Evolutionary conservation across 1,139 yeast species (phyloP), one percentile per base, ranked within the genome.

Genomic region (Taphrina wiesneri): DNA sequence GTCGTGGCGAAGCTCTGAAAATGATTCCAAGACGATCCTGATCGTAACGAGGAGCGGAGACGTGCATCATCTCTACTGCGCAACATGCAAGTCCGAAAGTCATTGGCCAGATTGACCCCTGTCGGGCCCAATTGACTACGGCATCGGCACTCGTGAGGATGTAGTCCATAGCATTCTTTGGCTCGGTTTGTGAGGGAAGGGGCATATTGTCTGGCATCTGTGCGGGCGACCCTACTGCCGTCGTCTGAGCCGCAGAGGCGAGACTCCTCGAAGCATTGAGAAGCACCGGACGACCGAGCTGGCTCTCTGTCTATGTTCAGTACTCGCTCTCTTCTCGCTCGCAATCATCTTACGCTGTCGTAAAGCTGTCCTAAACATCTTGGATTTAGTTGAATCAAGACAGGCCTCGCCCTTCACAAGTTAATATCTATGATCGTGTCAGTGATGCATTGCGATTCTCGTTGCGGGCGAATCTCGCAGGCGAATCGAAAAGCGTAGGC

Each of bases 1-100:
- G 96, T 80, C 96, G 89, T 67, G 96, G 96, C 54, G 96, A 87
- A 45, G 96, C 96, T 81, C 96, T 86, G 85, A 90, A 90, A 83
- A 90, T 90, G 76, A 90, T 89, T 74, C 96, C 96, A 76, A 90
- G 82, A 77, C 96, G 85, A 81, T 90, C 96, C 80, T 90, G 96
- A 80, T 90, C 96, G 79, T 90, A 90, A 77, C 96, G 83, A 70
- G 96, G 96, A 68, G 96, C 86, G 32, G 96, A 90, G 54, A 87
- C 90, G 78, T 90, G 96, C 96, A 90, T 90, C 96, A 90, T 90
- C 79, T 90, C 96, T 56, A 90, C 96, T 69, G 96, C 96, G 61
- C 56, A 52, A 25, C 66, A 66, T 21, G 61, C 65, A 5, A 64
- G 36, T 11, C 68, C 96, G 77, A 90, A 90, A 59, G 96, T 90